Percentiles rank a stretch among this genome's conserved stretches.
Evolutionary conservation across 495 filamentous ascomycete genomes (phyloP).

Genomic region (Aspergillus wentii): DNA sequence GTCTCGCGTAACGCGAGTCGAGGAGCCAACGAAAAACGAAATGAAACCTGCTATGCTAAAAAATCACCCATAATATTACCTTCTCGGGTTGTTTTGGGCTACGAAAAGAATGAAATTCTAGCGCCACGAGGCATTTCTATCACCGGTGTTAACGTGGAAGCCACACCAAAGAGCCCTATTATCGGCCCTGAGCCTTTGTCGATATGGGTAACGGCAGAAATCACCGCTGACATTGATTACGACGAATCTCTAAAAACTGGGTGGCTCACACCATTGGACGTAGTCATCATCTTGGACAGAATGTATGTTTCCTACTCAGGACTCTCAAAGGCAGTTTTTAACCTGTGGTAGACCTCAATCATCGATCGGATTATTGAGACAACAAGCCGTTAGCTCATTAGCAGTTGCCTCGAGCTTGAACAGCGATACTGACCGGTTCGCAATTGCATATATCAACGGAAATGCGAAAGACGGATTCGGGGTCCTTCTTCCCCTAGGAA

Average conservation of each 20-base stretch:
- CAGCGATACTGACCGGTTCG: slow-evolving; percentile 1
- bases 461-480: background rate
- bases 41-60: too few relatives aligned
- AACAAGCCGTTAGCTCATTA: background rate
- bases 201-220: slow-evolving; percentile 3
- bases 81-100: background rate
- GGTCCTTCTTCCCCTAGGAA: slow-evolving; percentile 11
- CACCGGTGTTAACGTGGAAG: background rate
- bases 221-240: background rate
- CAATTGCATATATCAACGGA: slow-evolving; percentile 3
- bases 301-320: slow-evolving; percentile 5
- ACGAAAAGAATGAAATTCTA: background rate
- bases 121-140: background rate
- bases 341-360: background rate
- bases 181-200: background rate
- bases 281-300: slow-evolving; percentile 11
- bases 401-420: slow-evolving; percentile 2
- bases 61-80: too few relatives aligned
- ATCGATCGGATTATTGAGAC: background rate
- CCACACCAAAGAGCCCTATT: background rate
- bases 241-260: background rate
- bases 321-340: background rate
- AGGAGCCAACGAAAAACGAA: too few relatives aligned
- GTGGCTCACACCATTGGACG: background rate
- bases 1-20: too few relatives aligned